A percentile compares a stretch with the other conserved stretches of the same genome.
Conservation (phyloP, 305 asterid genomes). For the Ruellia speciosa region DNA sequence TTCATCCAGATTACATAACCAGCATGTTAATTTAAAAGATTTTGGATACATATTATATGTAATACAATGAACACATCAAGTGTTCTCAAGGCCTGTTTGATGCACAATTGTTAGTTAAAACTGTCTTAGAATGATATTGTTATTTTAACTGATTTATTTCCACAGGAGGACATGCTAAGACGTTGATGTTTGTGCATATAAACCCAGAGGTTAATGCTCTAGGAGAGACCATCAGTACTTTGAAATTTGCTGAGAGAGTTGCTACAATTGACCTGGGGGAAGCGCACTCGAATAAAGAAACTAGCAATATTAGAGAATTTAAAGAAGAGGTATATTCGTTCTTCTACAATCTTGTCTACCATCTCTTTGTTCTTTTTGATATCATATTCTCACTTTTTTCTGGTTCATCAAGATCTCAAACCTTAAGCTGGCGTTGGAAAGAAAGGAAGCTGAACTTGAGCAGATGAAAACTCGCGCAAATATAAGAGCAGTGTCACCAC, state of each 20-base stretch:
- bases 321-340: slow-evolving; percentile 61
- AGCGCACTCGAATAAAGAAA: slow-evolving; percentile 74
- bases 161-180: slow-evolving; percentile 88
- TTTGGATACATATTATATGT: too few relatives aligned
- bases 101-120: not conserved
- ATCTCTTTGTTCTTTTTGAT: slow-evolving; percentile 18
- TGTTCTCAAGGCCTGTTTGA: too few relatives aligned
- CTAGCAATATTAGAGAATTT: slow-evolving; percentile 60
- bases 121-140: not conserved
- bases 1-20: not conserved
- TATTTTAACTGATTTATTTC: slow-evolving; percentile 6
- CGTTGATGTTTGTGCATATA: slow-evolving; percentile 87
- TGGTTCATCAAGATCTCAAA: slow-evolving; percentile 56
- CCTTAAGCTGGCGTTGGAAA: slow-evolving; percentile 68
- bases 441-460: slow-evolving; percentile 76
- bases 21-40: too few relatives aligned
- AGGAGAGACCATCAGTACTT: slow-evolving; percentile 83
- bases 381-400: slow-evolving; percentile 16
- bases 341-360: slow-evolving; percentile 19
- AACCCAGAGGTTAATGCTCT: slow-evolving; percentile 71
- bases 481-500: slow-evolving; percentile 62
- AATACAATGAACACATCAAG: too few relatives aligned
- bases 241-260: slow-evolving; percentile 91
- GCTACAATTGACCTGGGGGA: slow-evolving; percentile 81
- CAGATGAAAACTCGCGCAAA: slow-evolving; percentile 48